Conservation (phyloP, 768 basidiomycete genomes). For the Lactarius tabidus region DNA sequence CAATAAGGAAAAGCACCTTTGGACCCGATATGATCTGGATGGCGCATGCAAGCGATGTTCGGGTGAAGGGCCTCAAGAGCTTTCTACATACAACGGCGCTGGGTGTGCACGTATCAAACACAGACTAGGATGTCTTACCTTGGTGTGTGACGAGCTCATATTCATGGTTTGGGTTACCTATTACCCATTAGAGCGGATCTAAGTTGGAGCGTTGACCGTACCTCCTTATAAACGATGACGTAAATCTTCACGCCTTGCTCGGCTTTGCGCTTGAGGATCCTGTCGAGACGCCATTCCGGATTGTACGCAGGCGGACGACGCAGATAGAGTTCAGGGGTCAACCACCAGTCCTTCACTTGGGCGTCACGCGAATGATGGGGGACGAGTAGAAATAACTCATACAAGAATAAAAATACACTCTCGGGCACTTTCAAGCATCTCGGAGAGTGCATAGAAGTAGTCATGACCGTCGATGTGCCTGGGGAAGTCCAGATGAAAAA, state of each 20-base stretch:
- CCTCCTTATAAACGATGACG: constrained; percentile 94
- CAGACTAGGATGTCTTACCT: constrained; percentile 36
- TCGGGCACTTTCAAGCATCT: constrained; percentile 76
- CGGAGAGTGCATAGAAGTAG: constrained; percentile 93
- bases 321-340: constrained; percentile 91
- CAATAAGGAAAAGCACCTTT: constrained; percentile 43
- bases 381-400: constrained; percentile 18
- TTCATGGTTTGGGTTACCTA: constrained; percentile 89
- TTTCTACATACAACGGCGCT: constrained; percentile 39
- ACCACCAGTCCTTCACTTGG: constrained; percentile 74
- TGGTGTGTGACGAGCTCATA: constrained; percentile 85
- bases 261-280: constrained; percentile 81
- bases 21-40: constrained; percentile 85
- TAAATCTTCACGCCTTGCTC: constrained; percentile 89
- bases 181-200: background rate
- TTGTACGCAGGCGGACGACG: constrained; percentile 85
- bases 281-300: constrained; percentile 87
- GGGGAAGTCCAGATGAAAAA: background rate
- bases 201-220: constrained; percentile 26
- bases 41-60: constrained; percentile 86
- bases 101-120: background rate
- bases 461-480: constrained; percentile 95
- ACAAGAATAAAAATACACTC: constrained; percentile 89
- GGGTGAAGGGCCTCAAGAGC: constrained; percentile 78
- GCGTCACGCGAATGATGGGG: background rate